Percentiles rank a stretch among this genome's conserved stretches.
Conservation (phyloP, 495 filamentous ascomycete genomes). For the Penicillium paxilli region DNA sequence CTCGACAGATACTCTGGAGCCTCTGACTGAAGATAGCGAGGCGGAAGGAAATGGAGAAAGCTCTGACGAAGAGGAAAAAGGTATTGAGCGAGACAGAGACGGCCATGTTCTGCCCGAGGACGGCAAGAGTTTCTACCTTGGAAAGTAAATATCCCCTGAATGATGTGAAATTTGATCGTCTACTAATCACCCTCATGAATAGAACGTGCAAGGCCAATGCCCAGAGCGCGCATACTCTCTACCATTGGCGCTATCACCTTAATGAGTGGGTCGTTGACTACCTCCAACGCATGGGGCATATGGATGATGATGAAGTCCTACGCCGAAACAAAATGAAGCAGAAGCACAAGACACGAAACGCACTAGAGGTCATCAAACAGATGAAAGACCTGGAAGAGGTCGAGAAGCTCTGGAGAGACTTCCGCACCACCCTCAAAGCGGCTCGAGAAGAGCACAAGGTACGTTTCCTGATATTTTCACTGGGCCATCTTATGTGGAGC, state of each 20-base stretch:
- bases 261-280: conserved; percentile 68
- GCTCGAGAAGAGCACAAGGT: conserved; percentile 47
- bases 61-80: conserved; percentile 33
- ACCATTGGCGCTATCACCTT: conserved; percentile 75
- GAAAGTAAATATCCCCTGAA: conserved; percentile 34
- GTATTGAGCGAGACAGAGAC: conserved; percentile 31
- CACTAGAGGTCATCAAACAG: conserved; percentile 54
- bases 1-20: conserved; percentile 64
- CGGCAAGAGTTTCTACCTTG: conserved; percentile 40
- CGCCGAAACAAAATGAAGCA: conserved; percentile 52
- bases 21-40: conserved; percentile 51
- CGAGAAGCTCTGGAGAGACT: conserved; percentile 57
- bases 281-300: conserved; percentile 55
- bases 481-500: neutral
- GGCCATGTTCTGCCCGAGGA: conserved; percentile 33
- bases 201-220: conserved; percentile 69
- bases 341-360: conserved; percentile 52
- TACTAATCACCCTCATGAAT: neutral
- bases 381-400: conserved; percentile 59
- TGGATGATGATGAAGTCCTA: conserved; percentile 51
- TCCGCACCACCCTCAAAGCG: conserved; percentile 55
- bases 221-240: conserved; percentile 64
- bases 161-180: neutral
- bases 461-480: conserved; percentile 10
- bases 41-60: conserved; percentile 36